Evolutionary conservation across 1,284 basidiomycete species (phyloP).

Genomic region (Cutaneotrichosporon spelunceum): DNA sequence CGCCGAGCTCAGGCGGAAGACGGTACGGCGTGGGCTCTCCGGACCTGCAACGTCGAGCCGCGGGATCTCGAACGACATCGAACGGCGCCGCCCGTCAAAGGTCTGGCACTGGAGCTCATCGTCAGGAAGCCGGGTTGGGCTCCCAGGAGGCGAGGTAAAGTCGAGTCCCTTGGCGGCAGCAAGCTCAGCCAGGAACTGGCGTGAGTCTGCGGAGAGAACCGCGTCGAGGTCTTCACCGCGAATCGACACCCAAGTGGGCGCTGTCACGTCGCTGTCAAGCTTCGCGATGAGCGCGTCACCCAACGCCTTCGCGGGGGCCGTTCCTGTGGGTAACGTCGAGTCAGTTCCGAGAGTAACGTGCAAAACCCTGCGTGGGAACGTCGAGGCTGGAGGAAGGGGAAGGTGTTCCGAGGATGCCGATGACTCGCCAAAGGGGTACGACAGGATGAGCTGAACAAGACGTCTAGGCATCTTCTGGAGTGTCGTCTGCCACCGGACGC

Average conservation of each 20-base stretch:
- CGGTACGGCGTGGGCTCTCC: background rate
- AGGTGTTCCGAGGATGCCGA: conserved; percentile 30
- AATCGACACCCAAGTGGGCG: conserved; percentile 10
- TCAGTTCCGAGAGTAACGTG: conserved; percentile 30
- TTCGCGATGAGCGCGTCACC: conserved; percentile 23
- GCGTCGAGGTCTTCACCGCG: conserved; percentile 18
- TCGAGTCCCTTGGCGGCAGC: conserved; percentile 14
- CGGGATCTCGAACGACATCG: conserved; percentile 25
- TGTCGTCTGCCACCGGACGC: conserved; percentile 41
- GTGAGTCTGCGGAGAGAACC: conserved; percentile 25
- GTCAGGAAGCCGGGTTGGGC: background rate
- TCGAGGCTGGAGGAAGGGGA: conserved; percentile 33
- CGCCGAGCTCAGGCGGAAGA: conserved; percentile 12
- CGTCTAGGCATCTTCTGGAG: conserved; percentile 35
- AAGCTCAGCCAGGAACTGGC: conserved; percentile 22
- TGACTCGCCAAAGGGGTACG: conserved; percentile 40
- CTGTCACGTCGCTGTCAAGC: conserved; percentile 15
- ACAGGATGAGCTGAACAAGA: conserved; percentile 34
- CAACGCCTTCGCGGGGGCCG: conserved; percentile 21
- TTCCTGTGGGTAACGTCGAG: conserved; percentile 17
- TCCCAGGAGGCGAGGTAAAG: conserved; percentile 11
- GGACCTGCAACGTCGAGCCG: background rate
- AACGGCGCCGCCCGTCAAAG: conserved; percentile 25
- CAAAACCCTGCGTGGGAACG: conserved; percentile 33
- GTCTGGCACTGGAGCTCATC: conserved; percentile 25